These are phyloP conservation scores for Cerrena zonata DNA, from an alignment of 1,284 basidiomycete genomes.

Conservation along the genomic window DNA sequence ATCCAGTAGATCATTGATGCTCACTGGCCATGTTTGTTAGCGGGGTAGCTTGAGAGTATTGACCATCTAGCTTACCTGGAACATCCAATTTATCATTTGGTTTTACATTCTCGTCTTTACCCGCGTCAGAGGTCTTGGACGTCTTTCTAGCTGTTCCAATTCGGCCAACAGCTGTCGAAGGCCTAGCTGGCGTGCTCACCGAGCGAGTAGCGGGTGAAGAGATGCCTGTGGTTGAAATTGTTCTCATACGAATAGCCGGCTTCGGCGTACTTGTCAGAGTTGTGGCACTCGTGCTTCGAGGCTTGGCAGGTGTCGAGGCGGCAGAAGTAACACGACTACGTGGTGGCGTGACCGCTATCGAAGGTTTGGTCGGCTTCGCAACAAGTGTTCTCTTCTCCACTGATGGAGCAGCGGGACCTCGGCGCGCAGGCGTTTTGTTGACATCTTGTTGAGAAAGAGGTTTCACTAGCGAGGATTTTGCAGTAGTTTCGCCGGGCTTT, in stretches of 20 bases:
- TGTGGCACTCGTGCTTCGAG: background rate
- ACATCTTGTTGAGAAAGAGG: constrained; percentile 23
- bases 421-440: constrained; percentile 16
- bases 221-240: constrained; percentile 7
- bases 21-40: constrained; percentile 13
- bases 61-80: constrained; percentile 14
- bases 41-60: background rate
- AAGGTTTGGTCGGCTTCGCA: background rate
- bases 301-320: background rate
- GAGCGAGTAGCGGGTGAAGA: background rate
- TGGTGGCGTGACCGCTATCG: constrained; percentile 14
- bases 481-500: constrained; percentile 17
- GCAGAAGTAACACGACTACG: constrained; percentile 11
- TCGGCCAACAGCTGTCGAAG: constrained; percentile 7
- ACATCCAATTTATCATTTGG: constrained; percentile 10
- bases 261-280: background rate
- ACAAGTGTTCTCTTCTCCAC: constrained; percentile 10
- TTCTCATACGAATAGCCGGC: constrained; percentile 7
- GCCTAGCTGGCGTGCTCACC: background rate
- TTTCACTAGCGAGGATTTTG: constrained; percentile 14
- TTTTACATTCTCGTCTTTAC: background rate
- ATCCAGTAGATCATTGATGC: constrained; percentile 21
- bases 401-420: constrained; percentile 4
- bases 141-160: background rate
- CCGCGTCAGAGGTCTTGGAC: background rate